Conservation (phyloP, 768 basidiomycete species). For the Terana coerulea region DNA sequence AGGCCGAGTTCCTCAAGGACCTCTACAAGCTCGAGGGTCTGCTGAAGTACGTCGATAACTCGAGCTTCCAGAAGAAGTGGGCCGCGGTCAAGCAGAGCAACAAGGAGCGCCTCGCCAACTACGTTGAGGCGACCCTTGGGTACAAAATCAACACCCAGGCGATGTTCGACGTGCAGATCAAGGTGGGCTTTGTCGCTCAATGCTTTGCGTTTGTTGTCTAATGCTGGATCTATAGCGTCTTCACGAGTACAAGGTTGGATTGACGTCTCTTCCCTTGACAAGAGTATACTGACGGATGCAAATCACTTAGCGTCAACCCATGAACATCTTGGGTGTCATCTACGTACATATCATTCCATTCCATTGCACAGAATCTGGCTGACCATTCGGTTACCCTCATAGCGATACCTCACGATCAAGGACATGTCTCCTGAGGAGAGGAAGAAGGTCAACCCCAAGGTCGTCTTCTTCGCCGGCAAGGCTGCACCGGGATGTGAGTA, state of each 20-base stretch:
- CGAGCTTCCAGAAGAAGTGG: slow-evolving; percentile 77
- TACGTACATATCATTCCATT: slow-evolving; percentile 50
- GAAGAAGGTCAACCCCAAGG: slow-evolving; percentile 78
- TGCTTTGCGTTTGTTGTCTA: slow-evolving; percentile 7
- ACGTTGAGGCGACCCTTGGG: slow-evolving; percentile 70
- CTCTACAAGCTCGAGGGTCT: slow-evolving; percentile 76
- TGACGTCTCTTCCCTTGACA: background rate
- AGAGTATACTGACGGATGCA: background rate
- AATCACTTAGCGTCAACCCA: slow-evolving; percentile 71
- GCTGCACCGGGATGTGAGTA: slow-evolving; percentile 87
- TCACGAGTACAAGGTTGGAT: slow-evolving; percentile 86
- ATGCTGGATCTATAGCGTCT: slow-evolving; percentile 53
- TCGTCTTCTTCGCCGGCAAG: slow-evolving; percentile 97
- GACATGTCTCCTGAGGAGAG: slow-evolving; percentile 71
- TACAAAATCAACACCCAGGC: slow-evolving; percentile 69
- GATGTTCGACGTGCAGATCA: slow-evolving; percentile 91
- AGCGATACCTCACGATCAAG: slow-evolving; percentile 85
- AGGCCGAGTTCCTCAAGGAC: slow-evolving; percentile 82
- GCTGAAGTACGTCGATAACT: slow-evolving; percentile 66
- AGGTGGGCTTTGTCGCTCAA: slow-evolving; percentile 37
- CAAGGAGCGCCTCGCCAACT: slow-evolving; percentile 82
- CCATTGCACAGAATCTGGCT: background rate
- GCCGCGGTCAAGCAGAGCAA: slow-evolving; percentile 83
- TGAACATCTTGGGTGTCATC: slow-evolving; percentile 90
- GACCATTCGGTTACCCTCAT: too few relatives aligned